These are phyloP conservation scores for Rhodotorula babjevae DNA, from an alignment of 768 basidiomycete species.

Conservation along the genomic window DNA sequence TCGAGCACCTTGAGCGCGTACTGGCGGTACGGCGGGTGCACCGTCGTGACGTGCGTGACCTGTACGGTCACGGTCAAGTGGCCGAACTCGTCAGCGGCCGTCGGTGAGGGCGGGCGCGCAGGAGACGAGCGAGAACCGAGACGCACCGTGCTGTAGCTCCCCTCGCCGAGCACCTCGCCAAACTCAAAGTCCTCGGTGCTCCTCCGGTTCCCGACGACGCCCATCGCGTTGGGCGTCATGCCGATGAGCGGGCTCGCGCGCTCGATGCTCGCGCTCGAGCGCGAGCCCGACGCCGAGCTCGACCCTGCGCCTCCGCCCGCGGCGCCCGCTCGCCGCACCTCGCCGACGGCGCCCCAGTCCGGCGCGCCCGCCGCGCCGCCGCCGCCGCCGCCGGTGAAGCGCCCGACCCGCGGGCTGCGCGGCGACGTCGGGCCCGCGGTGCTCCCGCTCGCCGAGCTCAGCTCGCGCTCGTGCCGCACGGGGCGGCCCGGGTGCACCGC, in stretches of 20 bases:
- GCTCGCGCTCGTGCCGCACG: background rate
- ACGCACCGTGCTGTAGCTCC: slow-evolving; percentile 74
- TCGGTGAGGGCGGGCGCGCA: too few relatives aligned
- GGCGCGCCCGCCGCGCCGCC: too few relatives aligned
- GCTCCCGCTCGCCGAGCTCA: background rate
- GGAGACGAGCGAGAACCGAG: background rate
- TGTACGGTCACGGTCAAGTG: background rate
- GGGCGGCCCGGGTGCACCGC: background rate
- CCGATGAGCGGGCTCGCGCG: background rate
- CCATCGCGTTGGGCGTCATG: slow-evolving; percentile 21
- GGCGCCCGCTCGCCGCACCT: too few relatives aligned
- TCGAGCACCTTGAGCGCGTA: slow-evolving; percentile 78
- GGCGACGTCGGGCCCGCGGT: background rate
- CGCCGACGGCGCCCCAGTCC: background rate
- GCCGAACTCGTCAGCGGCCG: background rate
- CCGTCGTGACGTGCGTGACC: slow-evolving; percentile 30
- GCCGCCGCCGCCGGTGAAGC: too few relatives aligned
- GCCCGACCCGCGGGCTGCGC: background rate
- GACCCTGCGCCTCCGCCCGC: background rate
- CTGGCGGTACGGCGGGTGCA: slow-evolving; percentile 53
- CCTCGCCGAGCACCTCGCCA: slow-evolving; percentile 69
- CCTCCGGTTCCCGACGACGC: slow-evolving; percentile 21
- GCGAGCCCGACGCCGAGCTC: too few relatives aligned
- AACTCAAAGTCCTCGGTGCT: slow-evolving; percentile 63
- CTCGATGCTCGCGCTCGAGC: background rate